These are phyloP conservation scores for Tilletia caries DNA, from an alignment of 1,284 basidiomycete genomes.

Conservation along the genomic window DNA sequence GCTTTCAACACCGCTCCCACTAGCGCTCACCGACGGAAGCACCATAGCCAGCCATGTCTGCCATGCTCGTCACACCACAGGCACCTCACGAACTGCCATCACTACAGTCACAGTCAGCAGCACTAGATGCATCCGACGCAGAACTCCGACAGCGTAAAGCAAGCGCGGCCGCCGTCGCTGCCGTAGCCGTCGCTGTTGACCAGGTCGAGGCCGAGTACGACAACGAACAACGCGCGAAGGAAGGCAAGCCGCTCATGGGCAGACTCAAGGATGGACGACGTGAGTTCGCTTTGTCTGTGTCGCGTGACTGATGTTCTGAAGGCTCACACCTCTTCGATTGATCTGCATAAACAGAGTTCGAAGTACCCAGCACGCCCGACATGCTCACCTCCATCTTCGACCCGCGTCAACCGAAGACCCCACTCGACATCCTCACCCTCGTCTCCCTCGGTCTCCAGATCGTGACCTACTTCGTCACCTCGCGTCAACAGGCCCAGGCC, in stretches of 20 bases:
- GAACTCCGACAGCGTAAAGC: background rate
- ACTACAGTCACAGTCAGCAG: background rate
- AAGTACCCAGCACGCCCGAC: constrained; percentile 90
- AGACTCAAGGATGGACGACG: constrained; percentile 11
- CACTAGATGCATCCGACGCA: background rate
- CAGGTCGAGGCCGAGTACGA: no score
- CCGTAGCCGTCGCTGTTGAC: background rate
- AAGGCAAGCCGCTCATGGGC: constrained; percentile 2
- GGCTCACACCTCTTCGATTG: background rate
- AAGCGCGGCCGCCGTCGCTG: background rate
- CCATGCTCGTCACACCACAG: background rate
- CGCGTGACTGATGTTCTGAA: background rate
- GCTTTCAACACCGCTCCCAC: background rate
- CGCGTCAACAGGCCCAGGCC: constrained; percentile 55
- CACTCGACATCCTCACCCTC: constrained; percentile 83
- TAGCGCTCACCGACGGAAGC: no score
- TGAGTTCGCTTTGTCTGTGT: background rate
- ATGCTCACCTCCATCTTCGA: constrained; percentile 86
- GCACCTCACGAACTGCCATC: no score
- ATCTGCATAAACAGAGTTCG: constrained; percentile 77
- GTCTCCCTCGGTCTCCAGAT: constrained; percentile 74
- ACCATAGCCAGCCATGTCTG: background rate
- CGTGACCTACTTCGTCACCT: constrained; percentile 66
- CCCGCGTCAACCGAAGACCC: constrained; percentile 82
- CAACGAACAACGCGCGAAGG: no score